These are phyloP conservation scores for Juglanconis oblonga DNA, from an alignment of 2,329 filamentous ascomycete species.

Conservation along the genomic window DNA sequence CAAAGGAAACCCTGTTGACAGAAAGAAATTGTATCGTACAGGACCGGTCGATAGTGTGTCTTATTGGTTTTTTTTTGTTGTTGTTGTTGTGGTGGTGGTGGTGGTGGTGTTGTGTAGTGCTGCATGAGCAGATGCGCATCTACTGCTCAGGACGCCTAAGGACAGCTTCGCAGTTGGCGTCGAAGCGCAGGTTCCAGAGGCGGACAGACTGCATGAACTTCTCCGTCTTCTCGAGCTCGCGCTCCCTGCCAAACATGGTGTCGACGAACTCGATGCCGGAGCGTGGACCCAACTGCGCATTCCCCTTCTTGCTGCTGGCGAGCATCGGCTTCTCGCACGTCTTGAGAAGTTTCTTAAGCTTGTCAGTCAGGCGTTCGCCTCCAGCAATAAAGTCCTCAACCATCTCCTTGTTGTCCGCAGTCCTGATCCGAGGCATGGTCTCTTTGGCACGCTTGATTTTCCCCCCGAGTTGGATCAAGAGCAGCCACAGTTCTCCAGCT, in stretches of 20 bases:
- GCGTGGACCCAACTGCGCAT: constrained; percentile 79
- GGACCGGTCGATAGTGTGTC: constrained; percentile 2
- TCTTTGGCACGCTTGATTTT: constrained; percentile 92
- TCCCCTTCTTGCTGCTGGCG: constrained; percentile 77
- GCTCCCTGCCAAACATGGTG: constrained; percentile 88
- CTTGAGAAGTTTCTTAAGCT: constrained; percentile 83
- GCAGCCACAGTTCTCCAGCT: constrained; percentile 91
- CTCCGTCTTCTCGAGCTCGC: constrained; percentile 86
- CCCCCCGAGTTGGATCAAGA: constrained; percentile 88
- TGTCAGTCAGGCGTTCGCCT: constrained; percentile 81
- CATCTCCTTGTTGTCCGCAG: constrained; percentile 71
- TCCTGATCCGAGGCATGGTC: constrained; percentile 68
- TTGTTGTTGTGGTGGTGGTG: not conserved
- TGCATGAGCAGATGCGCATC: constrained; percentile 10
- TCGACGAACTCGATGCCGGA: constrained; percentile 94
- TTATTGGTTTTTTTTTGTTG: constrained; percentile 1
- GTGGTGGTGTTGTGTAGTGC: not conserved
- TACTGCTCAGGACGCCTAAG: constrained; percentile 60
- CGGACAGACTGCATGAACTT: constrained; percentile 87
- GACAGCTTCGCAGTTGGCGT: constrained; percentile 93
- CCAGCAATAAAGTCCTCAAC: constrained; percentile 88
- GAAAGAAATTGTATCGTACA: constrained; percentile 18
- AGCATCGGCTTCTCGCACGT: constrained; percentile 94
- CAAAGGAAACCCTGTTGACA: constrained; percentile 9
- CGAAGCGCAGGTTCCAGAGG: constrained; percentile 89